Conservation (phyloP, 176 grass and related monocot genomes). For the Rhynchospora tenuis region DNA sequence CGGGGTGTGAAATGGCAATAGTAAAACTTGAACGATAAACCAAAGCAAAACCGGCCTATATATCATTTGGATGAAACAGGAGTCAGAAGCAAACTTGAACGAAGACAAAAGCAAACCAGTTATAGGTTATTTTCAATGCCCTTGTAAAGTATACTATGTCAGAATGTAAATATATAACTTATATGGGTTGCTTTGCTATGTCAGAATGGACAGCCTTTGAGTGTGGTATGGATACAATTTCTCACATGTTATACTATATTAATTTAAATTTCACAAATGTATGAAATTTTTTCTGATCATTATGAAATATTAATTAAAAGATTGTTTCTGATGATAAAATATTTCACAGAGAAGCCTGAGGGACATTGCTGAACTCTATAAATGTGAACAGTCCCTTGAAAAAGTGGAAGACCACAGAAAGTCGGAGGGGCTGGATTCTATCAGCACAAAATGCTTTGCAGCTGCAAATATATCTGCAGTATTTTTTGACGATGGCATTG, state of each 20-base stretch:
- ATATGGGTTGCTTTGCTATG: neutral
- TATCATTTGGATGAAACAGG: neutral
- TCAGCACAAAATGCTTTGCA: conserved; percentile 65
- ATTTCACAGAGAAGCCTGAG: conserved; percentile 73
- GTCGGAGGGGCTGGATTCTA: conserved; percentile 44
- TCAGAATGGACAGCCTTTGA: too few relatives aligned
- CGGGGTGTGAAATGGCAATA: too few relatives aligned
- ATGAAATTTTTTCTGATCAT: neutral
- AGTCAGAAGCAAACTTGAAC: neutral
- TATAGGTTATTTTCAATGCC: neutral
- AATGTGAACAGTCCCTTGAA: conserved; percentile 49
- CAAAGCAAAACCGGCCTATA: too few relatives aligned
- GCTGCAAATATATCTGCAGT: conserved; percentile 74
- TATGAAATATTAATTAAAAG: neutral
- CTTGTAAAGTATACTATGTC: neutral
- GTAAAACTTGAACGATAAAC: too few relatives aligned
- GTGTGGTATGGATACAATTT: neutral
- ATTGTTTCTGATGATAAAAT: neutral
- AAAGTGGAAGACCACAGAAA: conserved; percentile 69
- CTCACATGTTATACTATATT: neutral
- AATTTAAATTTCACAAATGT: neutral
- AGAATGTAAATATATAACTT: neutral
- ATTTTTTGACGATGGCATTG: conserved; percentile 72
- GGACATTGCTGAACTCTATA: conserved; percentile 70
- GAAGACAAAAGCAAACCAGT: neutral